Base-by-base conservation (phyloP, 2,329 filamentous ascomycete genomes). In the Aspergillus ochraceus region DNA sequence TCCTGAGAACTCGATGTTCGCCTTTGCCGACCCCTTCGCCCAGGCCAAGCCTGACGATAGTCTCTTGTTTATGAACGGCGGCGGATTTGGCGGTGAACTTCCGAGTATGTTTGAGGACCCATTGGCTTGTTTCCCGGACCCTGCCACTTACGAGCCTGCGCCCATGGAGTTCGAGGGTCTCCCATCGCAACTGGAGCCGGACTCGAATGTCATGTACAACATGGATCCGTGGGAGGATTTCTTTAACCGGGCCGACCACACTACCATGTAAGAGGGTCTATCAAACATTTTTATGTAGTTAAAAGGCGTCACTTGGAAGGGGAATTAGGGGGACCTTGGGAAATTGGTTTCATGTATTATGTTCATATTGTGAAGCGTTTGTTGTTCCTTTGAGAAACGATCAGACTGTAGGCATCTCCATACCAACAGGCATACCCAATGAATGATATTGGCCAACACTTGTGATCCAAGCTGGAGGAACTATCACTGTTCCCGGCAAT, bases 1-100 rank as follows among this genome's bases (percentile, higher is more conserved):
- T 24, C 54, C 55, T 14, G 55, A 57, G 17, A 52, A 24, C 26
- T 57, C 55, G 36, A 36, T 52, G 55, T 57, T 52, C 19, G 26
- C 36, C 6, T 52, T 52, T 36, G 24, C 49, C 14, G 49, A 57
- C 6, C 24, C 55, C 14, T 57, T 45, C 26, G 19, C 32, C 26
- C 49, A 57, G 24, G 8, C 39, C 20, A 57, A 57, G n/a, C 22
- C 49, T 20, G 57, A 59, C 9, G 52, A 55, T 22, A 54, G 46
- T 20, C 24, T 59, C 47, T 9, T 55, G n/a, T 55, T 55, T 12
- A 50, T 52, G 32, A 59, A 50, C 47, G 49, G 49, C 29, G 47
- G 20, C 20, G 47, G 20, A 30, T 57, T 57, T 36, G 54, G 51
- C 22, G 54, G 51, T 32, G 49, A 51, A 10, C 24, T 30, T 11